phyloP scores from a whole-genome alignment of 2,329 filamentous ascomycete species.

The Aspergillus quadrilineatus region DNA sequence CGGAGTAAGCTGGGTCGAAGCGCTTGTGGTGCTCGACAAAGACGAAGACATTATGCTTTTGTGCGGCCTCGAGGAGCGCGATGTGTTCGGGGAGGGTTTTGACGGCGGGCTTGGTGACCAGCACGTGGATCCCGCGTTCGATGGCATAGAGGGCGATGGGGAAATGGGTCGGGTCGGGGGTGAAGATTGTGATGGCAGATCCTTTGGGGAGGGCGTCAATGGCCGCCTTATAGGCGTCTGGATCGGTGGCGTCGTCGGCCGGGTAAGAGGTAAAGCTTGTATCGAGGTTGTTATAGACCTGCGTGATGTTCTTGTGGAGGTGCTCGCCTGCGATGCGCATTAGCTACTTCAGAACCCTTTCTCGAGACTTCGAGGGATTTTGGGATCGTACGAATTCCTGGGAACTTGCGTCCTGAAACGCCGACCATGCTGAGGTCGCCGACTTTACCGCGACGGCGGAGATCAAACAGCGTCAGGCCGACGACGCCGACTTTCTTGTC shows the following conservation, averaged over 20 bases:
- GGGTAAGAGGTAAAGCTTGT: constrained; percentile 83
- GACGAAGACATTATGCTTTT: constrained; percentile 16
- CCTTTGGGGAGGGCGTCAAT: constrained; percentile 17
- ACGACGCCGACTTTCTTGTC: constrained; percentile 98
- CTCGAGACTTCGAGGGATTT: not conserved
- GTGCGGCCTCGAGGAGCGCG: constrained; percentile 8
- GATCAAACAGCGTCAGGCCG: constrained; percentile 82
- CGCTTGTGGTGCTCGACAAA: constrained; percentile 84
- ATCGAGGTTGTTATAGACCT: constrained; percentile 86
- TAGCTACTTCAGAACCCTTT: not conserved
- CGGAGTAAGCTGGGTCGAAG: constrained; percentile 88
- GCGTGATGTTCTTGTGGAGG: constrained; percentile 79
- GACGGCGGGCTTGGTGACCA: constrained; percentile 39
- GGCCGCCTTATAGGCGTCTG: constrained; percentile 17
- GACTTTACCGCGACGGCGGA: constrained; percentile 85
- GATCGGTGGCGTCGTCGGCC: constrained; percentile 59
- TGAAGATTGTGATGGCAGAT: constrained; percentile 19
- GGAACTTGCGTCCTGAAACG: constrained; percentile 83
- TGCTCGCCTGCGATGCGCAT: constrained; percentile 64
- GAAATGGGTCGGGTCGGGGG: constrained; percentile 52
- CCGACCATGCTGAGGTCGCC: constrained; percentile 84
- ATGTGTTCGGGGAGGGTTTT: constrained; percentile 15
- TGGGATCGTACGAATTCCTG: constrained; percentile 71
- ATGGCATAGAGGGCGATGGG: constrained; percentile 76
- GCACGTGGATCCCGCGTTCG: constrained; percentile 80